Evolutionary conservation across 208 protist species (phyloP).

Genomic region (Entamoeba invadens): DNA sequence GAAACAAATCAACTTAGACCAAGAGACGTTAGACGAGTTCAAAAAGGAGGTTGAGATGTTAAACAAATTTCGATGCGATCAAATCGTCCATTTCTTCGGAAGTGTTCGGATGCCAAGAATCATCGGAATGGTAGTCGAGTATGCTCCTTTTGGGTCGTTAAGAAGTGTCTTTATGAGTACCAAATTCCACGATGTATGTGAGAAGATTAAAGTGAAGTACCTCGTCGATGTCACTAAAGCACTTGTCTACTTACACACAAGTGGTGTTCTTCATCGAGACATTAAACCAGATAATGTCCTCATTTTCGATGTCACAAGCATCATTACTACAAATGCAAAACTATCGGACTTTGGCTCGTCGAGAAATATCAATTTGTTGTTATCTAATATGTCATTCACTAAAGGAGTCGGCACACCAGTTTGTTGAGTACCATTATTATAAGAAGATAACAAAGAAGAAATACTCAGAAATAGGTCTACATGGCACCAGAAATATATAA

Average conservation of each 20-base stretch:
- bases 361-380: not conserved
- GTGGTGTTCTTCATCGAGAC: not conserved
- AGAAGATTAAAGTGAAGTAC: not conserved
- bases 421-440: not conserved
- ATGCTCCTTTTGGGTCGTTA: not conserved
- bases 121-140: not conserved
- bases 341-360: not conserved
- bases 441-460: not conserved
- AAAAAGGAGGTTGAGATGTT: not conserved
- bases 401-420: not conserved
- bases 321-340: not conserved
- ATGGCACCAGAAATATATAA: not conserved
- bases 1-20: not conserved
- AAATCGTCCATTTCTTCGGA: not conserved
- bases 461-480: no score
- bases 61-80: not conserved
- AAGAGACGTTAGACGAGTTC: not conserved
- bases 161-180: not conserved
- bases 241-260: not conserved
- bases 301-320: not conserved
- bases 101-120: not conserved
- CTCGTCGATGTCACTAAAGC: not conserved
- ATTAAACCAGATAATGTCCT: not conserved
- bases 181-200: not conserved
- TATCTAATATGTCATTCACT: not conserved